Base-by-base conservation (phyloP, 257 asterid genomes). In the Salvia hispanica region DNA sequence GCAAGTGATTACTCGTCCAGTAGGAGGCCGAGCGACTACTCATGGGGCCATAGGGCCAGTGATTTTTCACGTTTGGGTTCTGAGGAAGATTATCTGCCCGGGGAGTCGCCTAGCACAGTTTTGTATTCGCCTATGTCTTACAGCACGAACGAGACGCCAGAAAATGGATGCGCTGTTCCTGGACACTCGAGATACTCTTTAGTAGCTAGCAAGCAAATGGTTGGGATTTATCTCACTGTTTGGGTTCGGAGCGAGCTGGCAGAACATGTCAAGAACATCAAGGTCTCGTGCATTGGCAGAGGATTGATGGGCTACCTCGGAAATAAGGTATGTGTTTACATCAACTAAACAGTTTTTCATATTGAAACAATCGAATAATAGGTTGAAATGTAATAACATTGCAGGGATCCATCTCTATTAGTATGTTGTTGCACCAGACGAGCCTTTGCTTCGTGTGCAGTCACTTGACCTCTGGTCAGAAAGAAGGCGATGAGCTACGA, bases 241-340 rank as follows among this genome's bases (percentile, higher is more conserved):
- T 94, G 99, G 99, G 98, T 94, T 33, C 90, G 96, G 25, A 83
- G 89, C 54, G 99, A 94, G 75, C 72, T 94, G 70, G 85, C 87
- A 13, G 99, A 94, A 77, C 93, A 85, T 34, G 96, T 87, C 9
- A 80, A 77, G 67, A 91, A 94, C 80, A 77, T 94, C 71, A 94
- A 94, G 85, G 87, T 94, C 64, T 91, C 99, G 12, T 89, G 96
- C 64, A 88, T 94, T 48, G 99, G 99, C 21, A 78, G 97, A 79
- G 99, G 99, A 73, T 71, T 94, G 77, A 91, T 91, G 99, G 99
- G 99, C 9, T 94, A 94, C 75, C 97, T 94, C 8, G 98, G 99
- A 16, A 94, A 94, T 73, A 94, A 94, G 99, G 99, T 94, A 86
- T 39, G 18, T 9, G 0, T 58, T 53, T 50, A 2, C 12, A 43